Percentiles rank a stretch among this genome's conserved stretches.
These are phyloP conservation scores for Herpetospermum pedunculosum DNA, from an alignment of 306 rosid species.

Conservation along the genomic window DNA sequence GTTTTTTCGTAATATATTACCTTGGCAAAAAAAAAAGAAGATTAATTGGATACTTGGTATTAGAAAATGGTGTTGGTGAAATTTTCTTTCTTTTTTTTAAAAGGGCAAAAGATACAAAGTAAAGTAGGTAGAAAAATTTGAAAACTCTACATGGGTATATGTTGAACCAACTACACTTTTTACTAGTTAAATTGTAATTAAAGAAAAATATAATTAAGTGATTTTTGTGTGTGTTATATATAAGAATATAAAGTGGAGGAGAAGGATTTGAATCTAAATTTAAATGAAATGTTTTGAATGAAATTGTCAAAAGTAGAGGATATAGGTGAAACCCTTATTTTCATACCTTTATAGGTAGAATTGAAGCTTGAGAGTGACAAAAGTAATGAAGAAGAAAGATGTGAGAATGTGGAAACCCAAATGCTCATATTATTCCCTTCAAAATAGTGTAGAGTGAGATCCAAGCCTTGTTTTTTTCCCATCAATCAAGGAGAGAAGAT, in stretches of 20 bases:
- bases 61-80: neutral
- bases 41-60: no score
- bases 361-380: slow-evolving; percentile 54
- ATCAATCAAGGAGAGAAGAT: slow-evolving; percentile 1
- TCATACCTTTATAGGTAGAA: no score
- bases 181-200: neutral
- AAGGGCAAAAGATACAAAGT: no score
- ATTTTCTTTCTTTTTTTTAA: neutral
- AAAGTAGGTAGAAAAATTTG: neutral
- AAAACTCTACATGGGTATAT: neutral
- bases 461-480: slow-evolving; percentile 1
- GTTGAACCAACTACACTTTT: neutral
- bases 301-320: neutral
- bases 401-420: slow-evolving; percentile 14
- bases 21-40: no score
- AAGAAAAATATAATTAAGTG: no score
- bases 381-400: slow-evolving; percentile 16
- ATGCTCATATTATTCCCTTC: slow-evolving; percentile 37
- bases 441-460: slow-evolving; percentile 9
- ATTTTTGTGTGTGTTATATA: neutral
- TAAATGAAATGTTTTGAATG: neutral
- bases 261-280: neutral
- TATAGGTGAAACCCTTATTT: neutral
- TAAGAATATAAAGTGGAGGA: neutral
- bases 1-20: no score